Evolutionary conservation across 805 yeast species (phyloP).

Genomic region (Hagleromyces aurorensis): DNA sequence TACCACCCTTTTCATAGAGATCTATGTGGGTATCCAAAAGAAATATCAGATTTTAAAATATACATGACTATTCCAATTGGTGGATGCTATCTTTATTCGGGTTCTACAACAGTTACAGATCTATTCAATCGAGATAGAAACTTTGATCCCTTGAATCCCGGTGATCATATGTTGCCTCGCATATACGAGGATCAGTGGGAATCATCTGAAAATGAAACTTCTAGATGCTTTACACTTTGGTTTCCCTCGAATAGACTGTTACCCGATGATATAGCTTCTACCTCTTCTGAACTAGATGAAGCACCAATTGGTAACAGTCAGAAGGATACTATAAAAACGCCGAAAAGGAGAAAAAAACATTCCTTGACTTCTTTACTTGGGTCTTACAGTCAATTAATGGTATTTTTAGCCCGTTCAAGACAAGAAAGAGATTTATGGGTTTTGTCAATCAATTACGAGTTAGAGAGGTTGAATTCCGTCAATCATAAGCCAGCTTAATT

Average conservation of each 20-base stretch:
- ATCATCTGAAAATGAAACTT: constrained; percentile 67
- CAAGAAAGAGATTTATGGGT: constrained; percentile 87
- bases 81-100: constrained; percentile 71
- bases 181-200: constrained; percentile 78
- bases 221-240: constrained; percentile 80
- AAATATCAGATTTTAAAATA: constrained; percentile 43
- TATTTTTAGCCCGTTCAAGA: constrained; percentile 74
- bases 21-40: constrained; percentile 37
- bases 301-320: constrained; percentile 1
- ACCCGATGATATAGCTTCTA: constrained; percentile 10
- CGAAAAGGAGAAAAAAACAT: constrained; percentile 8
- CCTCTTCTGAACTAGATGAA: not conserved
- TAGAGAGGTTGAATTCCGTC: constrained; percentile 32
- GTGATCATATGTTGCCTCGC: constrained; percentile 56
- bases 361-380: constrained; percentile 47
- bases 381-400: constrained; percentile 56
- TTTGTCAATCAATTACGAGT: constrained; percentile 27
- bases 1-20: constrained; percentile 46
- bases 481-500: too few relatives aligned
- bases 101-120: constrained; percentile 49
- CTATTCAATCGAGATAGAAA: constrained; percentile 40
- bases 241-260: constrained; percentile 55
- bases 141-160: constrained; percentile 43
- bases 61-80: constrained; percentile 53
- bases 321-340: constrained; percentile 1